phyloP scores from a whole-genome alignment of 352 stramenopile species.

The Halophytophthora batemanensis region DNA sequence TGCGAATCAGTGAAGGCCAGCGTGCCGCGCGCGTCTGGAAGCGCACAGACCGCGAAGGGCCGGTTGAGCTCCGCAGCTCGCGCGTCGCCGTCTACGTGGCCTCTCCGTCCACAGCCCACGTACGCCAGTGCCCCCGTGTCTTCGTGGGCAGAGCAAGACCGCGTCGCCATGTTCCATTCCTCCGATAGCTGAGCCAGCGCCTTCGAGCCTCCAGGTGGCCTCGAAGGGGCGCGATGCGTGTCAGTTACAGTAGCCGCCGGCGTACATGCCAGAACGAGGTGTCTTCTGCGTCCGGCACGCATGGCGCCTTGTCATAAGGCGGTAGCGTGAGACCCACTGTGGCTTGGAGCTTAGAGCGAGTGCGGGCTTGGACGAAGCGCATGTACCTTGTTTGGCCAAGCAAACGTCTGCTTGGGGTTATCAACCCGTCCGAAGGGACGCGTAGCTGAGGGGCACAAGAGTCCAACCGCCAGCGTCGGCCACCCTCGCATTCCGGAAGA shows the following conservation, averaged over 20 bases:
- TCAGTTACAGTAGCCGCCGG: too few relatives aligned
- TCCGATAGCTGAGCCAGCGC: neutral
- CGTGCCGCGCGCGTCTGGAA: slow-evolving; percentile 15
- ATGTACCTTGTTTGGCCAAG: too few relatives aligned
- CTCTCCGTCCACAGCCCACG: slow-evolving; percentile 23
- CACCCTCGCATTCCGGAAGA: slow-evolving; percentile 9
- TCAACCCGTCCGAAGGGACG: too few relatives aligned
- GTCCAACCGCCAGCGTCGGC: too few relatives aligned
- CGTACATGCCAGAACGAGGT: neutral
- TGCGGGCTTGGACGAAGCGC: too few relatives aligned
- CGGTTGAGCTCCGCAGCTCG: slow-evolving; percentile 30
- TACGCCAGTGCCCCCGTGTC: neutral
- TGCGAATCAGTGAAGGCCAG: slow-evolving; percentile 39
- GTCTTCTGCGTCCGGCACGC: neutral
- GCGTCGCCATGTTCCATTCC: neutral
- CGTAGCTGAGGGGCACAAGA: too few relatives aligned
- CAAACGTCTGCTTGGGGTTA: too few relatives aligned
- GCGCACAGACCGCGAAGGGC: slow-evolving; percentile 29
- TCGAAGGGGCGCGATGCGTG: neutral
- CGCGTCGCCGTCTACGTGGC: slow-evolving; percentile 27
- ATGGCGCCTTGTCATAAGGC: too few relatives aligned
- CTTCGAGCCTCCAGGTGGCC: neutral
- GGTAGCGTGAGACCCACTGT: too few relatives aligned
- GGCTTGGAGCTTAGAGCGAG: too few relatives aligned
- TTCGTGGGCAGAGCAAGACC: neutral